phyloP scores from a whole-genome alignment of 108 stramenopile genomes.

The Nitzschia sp. region DNA sequence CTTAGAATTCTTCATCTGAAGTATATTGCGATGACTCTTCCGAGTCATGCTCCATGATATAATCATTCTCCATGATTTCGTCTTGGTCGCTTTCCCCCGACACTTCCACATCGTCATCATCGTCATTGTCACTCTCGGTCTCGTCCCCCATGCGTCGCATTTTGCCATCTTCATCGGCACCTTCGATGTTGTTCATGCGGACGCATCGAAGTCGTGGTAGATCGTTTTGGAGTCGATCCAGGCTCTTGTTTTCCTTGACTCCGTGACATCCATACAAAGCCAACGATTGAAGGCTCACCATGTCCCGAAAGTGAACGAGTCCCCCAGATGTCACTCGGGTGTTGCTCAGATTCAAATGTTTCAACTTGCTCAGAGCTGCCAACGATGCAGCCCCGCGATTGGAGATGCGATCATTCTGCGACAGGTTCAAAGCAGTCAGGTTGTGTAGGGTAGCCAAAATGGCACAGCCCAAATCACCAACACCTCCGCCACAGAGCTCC shows the following conservation, averaged over 20 bases:
- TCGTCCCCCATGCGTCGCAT: constrained; percentile 16
- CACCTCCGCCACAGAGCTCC: constrained; percentile 81
- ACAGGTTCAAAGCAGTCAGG: constrained; percentile 66
- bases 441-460: constrained; percentile 65
- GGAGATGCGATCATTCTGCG: constrained; percentile 82
- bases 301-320: constrained; percentile 57
- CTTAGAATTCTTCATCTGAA: constrained; percentile 27
- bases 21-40: constrained; percentile 6
- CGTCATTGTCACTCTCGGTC: constrained; percentile 17
- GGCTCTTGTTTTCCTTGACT: constrained; percentile 43
- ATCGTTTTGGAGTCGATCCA: constrained; percentile 58
- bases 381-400: constrained; percentile 76
- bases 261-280: constrained; percentile 75
- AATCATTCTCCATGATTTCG: constrained; percentile 28
- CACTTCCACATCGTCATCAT: constrained; percentile 2
- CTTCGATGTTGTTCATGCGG: constrained; percentile 48
- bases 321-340: constrained; percentile 68
- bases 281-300: constrained; percentile 62
- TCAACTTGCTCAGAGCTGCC: constrained; percentile 68
- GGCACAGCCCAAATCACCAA: constrained; percentile 75
- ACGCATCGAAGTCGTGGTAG: constrained; percentile 74
- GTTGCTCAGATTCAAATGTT: constrained; percentile 76
- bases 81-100: constrained; percentile 19
- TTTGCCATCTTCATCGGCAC: constrained; percentile 58
- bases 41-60: constrained; percentile 1